These are phyloP conservation scores for Epichloe brachyelytri DNA, from an alignment of 2,329 filamentous ascomycete genomes.

Conservation along the genomic window DNA sequence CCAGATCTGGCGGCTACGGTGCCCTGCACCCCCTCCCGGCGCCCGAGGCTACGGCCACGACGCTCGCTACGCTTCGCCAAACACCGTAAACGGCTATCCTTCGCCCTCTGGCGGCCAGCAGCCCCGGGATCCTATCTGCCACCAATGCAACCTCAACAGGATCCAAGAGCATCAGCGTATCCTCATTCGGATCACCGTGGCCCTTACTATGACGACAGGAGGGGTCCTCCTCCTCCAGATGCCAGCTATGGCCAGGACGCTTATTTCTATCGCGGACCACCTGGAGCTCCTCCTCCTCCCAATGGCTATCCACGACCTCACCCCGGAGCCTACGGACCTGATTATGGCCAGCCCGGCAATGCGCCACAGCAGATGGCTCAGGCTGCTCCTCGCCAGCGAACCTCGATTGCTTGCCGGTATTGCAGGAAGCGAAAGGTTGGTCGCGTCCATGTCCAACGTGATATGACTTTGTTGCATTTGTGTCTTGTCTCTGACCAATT, in stretches of 20 bases:
- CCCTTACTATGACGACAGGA: constrained; percentile 23
- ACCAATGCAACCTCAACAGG: constrained; percentile 24
- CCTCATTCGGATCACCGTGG: constrained; percentile 27
- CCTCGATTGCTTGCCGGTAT: constrained; percentile 47
- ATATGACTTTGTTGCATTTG: too few relatives aligned
- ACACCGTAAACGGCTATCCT: constrained; percentile 33
- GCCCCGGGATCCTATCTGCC: constrained; percentile 22
- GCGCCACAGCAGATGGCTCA: constrained; percentile 28
- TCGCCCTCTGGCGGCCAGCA: constrained; percentile 23
- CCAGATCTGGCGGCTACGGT: constrained; percentile 23
- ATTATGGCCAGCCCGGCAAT: constrained; percentile 22
- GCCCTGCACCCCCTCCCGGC: constrained; percentile 17
- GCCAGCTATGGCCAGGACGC: constrained; percentile 18
- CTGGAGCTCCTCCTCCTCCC: constrained; percentile 18
- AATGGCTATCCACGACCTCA: constrained; percentile 15
- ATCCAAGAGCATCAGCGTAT: constrained; percentile 23
- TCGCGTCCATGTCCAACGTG: constrained; percentile 5
- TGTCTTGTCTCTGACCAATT: constrained; percentile 1
- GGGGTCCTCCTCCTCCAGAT: constrained; percentile 16
- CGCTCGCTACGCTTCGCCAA: constrained; percentile 29
- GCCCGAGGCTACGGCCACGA: constrained; percentile 20
- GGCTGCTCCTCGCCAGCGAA: constrained; percentile 43
- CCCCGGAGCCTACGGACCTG: constrained; percentile 20
- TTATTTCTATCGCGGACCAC: constrained; percentile 22
- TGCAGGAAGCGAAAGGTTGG: constrained; percentile 48